Conservation (phyloP, 805 yeast species). For the Debaryomyces prosopidis region DNA sequence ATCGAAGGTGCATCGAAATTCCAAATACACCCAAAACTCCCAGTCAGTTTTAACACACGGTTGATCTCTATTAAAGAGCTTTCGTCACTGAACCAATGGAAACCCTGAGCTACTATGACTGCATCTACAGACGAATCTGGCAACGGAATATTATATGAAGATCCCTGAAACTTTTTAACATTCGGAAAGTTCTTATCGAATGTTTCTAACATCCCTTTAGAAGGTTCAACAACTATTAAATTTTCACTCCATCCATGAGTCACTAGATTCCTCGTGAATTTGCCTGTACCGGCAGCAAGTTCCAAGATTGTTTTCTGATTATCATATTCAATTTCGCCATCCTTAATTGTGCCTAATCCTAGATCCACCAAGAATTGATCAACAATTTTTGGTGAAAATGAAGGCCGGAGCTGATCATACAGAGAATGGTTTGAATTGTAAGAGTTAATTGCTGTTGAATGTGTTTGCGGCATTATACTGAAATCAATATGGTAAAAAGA, state of each 20-base stretch:
- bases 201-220: conserved; percentile 54
- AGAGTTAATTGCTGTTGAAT: conserved; percentile 44
- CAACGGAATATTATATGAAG: conserved; percentile 49
- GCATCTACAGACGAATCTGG: conserved; percentile 47
- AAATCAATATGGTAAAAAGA: too few species aligned
- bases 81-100: conserved; percentile 64
- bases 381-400: conserved; percentile 44
- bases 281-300: conserved; percentile 66
- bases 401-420: conserved; percentile 56
- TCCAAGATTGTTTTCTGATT: conserved; percentile 40
- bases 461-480: conserved; percentile 12
- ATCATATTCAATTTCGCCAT: conserved; percentile 9
- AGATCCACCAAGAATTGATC: conserved; percentile 41
- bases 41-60: conserved; percentile 50
- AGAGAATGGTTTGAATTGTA: conserved; percentile 52
- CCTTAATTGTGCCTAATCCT: conserved; percentile 20
- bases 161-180: conserved; percentile 35
- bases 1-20: conserved; percentile 44
- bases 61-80: conserved; percentile 48
- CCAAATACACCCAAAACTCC: conserved; percentile 59
- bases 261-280: conserved; percentile 51
- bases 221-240: conserved; percentile 53
- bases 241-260: conserved; percentile 38
- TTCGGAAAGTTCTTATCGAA: conserved; percentile 49
- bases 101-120: conserved; percentile 59